Evolutionary conservation across 257 asterid genomes (phyloP).

Genomic region (Nicotiana sylvestris): DNA sequence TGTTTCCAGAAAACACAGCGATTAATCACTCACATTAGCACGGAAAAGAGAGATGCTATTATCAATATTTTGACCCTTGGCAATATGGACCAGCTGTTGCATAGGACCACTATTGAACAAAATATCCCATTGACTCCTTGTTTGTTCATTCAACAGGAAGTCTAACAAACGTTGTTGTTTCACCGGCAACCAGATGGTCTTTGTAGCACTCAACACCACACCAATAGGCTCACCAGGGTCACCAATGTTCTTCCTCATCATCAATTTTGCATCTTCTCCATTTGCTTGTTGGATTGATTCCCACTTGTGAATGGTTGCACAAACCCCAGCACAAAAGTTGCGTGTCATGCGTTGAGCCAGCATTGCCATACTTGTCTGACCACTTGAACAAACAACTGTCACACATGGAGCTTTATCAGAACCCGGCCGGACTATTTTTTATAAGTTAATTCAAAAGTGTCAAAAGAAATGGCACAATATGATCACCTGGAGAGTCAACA

Average conservation of each 20-base stretch:
- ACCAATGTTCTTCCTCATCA: slow-evolving; percentile 50
- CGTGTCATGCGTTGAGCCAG: slow-evolving; percentile 78
- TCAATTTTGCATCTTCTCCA: slow-evolving; percentile 43
- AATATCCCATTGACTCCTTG: slow-evolving; percentile 63
- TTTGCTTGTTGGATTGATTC: slow-evolving; percentile 43
- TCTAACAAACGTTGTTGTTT: slow-evolving; percentile 40
- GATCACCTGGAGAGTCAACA: slow-evolving; percentile 31
- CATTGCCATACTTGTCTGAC: slow-evolving; percentile 47
- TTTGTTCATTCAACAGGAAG: slow-evolving; percentile 51
- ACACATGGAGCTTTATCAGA: neutral
- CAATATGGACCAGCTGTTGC: slow-evolving; percentile 46
- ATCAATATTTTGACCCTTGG: slow-evolving; percentile 56
- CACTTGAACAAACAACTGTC: slow-evolving; percentile 41
- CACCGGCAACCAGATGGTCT: slow-evolving; percentile 60
- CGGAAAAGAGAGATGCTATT: slow-evolving; percentile 46
- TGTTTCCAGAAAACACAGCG: neutral
- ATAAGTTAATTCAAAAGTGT: neutral
- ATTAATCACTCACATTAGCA: neutral
- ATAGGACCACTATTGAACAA: slow-evolving; percentile 46
- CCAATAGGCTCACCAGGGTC: slow-evolving; percentile 68
- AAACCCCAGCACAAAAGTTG: slow-evolving; percentile 55
- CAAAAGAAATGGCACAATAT: neutral
- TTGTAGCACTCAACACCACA: slow-evolving; percentile 60
- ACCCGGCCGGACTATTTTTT: neutral
- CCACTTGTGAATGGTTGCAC: slow-evolving; percentile 67